Conservation (phyloP, 345 rosid species). For the Populus davidiana region DNA sequence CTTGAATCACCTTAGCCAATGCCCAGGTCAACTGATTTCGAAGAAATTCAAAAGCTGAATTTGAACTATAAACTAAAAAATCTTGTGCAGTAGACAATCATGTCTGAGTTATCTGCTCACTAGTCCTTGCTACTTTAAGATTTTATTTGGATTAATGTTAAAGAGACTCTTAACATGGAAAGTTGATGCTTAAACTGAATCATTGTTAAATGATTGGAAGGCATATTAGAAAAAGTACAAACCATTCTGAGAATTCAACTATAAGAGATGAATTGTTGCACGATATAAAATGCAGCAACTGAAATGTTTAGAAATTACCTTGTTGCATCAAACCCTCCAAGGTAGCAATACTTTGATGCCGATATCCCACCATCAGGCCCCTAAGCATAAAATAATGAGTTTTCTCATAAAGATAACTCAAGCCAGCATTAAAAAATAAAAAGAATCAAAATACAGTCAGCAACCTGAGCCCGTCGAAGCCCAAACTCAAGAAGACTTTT, state of each 20-base stretch:
- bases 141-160: background rate
- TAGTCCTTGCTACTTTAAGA: background rate
- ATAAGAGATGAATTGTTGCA: background rate
- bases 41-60: background rate
- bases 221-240: background rate
- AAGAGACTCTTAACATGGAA: background rate
- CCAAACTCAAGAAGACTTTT: slow-evolving; percentile 88
- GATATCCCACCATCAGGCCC: slow-evolving; percentile 97
- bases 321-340: slow-evolving; percentile 98
- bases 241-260: background rate
- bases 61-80: background rate
- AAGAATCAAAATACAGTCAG: background rate
- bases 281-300: background rate
- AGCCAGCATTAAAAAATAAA: background rate
- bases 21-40: background rate
- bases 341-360: slow-evolving; percentile 86
- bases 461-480: slow-evolving; percentile 95
- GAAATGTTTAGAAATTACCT: slow-evolving; percentile 39
- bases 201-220: background rate
- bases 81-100: background rate
- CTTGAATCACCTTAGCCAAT: slow-evolving; percentile 1
- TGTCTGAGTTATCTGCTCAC: background rate
- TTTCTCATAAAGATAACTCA: slow-evolving; percentile 8
- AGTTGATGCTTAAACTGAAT: background rate
- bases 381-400: slow-evolving; percentile 33